phyloP scores from a whole-genome alignment of 2,329 filamentous ascomycete genomes.

The Hypomyces rosellus region DNA sequence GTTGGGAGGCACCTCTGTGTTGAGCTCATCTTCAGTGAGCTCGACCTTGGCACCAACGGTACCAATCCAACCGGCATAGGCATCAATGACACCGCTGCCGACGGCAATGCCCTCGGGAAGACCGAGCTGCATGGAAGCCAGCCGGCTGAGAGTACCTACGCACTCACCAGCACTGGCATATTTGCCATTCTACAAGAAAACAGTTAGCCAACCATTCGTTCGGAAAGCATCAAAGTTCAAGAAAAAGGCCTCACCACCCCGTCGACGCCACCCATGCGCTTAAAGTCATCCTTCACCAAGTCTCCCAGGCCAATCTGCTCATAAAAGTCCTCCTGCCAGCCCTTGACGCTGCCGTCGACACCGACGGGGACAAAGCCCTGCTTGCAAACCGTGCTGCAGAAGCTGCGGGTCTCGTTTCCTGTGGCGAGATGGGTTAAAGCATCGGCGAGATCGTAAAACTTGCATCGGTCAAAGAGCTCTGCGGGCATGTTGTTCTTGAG shows the following conservation, averaged over 20 bases:
- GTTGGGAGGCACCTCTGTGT: constrained; percentile 64
- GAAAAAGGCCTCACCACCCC: constrained; percentile 67
- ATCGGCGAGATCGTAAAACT: constrained; percentile 93
- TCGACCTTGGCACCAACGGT: constrained; percentile 96
- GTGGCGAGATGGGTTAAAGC: constrained; percentile 92
- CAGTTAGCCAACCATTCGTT: constrained; percentile 1
- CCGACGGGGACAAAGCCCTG: constrained; percentile 96
- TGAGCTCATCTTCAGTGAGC: constrained; percentile 59
- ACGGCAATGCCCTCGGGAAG: constrained; percentile 83
- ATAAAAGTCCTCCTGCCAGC: constrained; percentile 96
- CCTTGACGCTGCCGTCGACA: constrained; percentile 93
- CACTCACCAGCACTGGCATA: constrained; percentile 90
- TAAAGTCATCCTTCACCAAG: constrained; percentile 78
- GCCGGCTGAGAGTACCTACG: constrained; percentile 77
- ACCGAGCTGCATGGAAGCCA: constrained; percentile 76
- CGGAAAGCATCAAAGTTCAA: constrained; percentile 1
- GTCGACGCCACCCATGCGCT: constrained; percentile 88
- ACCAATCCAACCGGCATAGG: constrained; percentile 97
- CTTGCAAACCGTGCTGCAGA: constrained; percentile 95
- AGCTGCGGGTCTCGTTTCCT: constrained; percentile 84
- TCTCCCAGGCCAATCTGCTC: constrained; percentile 80
- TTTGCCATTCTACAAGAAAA: constrained; percentile 66
- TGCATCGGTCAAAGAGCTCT: constrained; percentile 84
- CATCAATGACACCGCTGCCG: constrained; percentile 94
- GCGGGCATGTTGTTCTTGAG: constrained; percentile 97